Evolutionary conservation across 2,329 filamentous ascomycete species (phyloP).

Genomic region (Colletotrichum simmondsii): DNA sequence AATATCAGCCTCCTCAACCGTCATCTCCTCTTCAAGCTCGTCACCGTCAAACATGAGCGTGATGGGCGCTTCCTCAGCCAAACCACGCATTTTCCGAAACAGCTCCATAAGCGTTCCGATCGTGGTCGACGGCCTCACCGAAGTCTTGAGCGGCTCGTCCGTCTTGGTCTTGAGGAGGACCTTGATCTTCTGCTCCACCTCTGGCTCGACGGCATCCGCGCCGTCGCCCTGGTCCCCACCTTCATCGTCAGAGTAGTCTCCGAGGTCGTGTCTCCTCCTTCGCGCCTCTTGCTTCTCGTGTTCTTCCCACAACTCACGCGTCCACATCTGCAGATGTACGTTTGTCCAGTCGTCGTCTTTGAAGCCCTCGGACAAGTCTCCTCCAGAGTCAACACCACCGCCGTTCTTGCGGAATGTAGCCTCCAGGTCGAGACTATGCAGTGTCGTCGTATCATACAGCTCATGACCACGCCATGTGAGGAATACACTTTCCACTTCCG

Average conservation of each 20-base stretch:
- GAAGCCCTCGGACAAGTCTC: constrained; percentile 53
- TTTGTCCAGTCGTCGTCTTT: constrained; percentile 59
- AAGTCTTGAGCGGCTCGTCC: constrained; percentile 60
- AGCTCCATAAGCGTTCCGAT: constrained; percentile 71
- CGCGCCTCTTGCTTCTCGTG: constrained; percentile 61
- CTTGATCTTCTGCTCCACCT: constrained; percentile 52
- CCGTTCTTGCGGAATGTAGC: constrained; percentile 53
- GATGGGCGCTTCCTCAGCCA: constrained; percentile 65
- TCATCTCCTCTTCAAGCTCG: constrained; percentile 67
- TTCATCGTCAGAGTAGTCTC: constrained; percentile 50
- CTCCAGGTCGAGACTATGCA: constrained; percentile 72
- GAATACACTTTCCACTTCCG: constrained; percentile 68
- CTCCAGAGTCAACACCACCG: constrained; percentile 22
- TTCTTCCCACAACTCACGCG: constrained; percentile 67
- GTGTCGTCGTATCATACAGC: constrained; percentile 81
- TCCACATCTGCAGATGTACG: constrained; percentile 84
- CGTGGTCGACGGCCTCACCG: constrained; percentile 64
- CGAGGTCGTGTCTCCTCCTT: constrained; percentile 54
- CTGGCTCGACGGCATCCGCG: constrained; percentile 35
- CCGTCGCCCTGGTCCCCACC: constrained; percentile 36
- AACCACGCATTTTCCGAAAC: constrained; percentile 65
- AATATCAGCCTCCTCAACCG: constrained; percentile 75
- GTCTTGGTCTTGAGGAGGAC: constrained; percentile 66
- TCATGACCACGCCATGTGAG: constrained; percentile 82
- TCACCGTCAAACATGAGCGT: constrained; percentile 82